Evolutionary conservation across 192 early-diverging fungal genomes (phyloP), one percentile per base, ranked within the genome.

Genomic region (Gaertneriomyces sp.): DNA sequence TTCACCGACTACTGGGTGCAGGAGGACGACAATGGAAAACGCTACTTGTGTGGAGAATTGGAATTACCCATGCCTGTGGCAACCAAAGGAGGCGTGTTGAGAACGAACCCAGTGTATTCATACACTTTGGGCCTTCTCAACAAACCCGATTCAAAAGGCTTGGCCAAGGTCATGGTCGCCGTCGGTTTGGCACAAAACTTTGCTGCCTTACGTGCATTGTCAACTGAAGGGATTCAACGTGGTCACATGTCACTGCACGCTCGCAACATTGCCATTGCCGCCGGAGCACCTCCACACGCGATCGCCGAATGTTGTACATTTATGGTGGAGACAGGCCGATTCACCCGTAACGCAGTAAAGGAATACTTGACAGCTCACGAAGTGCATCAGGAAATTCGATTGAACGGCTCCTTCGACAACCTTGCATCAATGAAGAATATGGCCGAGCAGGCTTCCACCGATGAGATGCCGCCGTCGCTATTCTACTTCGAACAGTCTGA

Each of bases 131-230:
- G 85, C 16, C 70, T 90, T 52, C 81, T 87, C 79, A 76, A 80
- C 19, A 72, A 79, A 61, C 88, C 87, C 2, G 79, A 83, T 57
- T 85, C 88, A 3, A 84, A 82, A 68, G 60, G 76, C 14, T 72
- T 90, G 38, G 84, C 85, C 38, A 52, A 60, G 43, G 72, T 80
- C 7, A 80, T 89, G 79, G 84, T 77, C 12, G 80, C 81, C 11
- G 79, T 89, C 20, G 89, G 89, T 4, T 74, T 90, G 38, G 88
- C 89, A 2, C 89, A 90, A 70, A 90, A 90, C 73, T 90, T 90
- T 85, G 89, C 89, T 9, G 89, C 89, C 5, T 69, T 90, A 12
- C 60, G 89, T 40, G 89, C 89, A 7, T 66, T 90, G 14, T 73
- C 78, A 7, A 87, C 89, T 10, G 89, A 90, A 63, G 89, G 89